Evolutionary conservation across 2,329 filamentous ascomycete genomes (phyloP), one percentile per base, ranked within the genome.

Genomic region (Xylariaceae sp.): DNA sequence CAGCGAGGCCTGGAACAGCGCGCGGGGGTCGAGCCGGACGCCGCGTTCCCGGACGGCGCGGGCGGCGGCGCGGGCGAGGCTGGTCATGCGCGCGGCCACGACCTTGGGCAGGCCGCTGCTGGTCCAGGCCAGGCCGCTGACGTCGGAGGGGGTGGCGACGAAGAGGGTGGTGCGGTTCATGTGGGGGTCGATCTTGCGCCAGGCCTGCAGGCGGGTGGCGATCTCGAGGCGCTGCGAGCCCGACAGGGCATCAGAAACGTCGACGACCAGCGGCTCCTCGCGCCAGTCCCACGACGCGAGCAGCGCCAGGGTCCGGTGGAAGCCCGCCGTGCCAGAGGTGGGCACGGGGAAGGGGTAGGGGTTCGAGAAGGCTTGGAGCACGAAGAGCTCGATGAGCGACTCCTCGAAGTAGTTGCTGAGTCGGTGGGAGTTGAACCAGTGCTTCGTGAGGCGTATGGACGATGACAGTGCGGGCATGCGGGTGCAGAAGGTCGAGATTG

Each of bases 251-350:
- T 70, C 73, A 9, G 77, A 72, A 56, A 95, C 7, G 12, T 23
- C 87, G 17, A 95, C 70, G 21, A 94, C 69, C 19, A 96, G 67
- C 2, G 92, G 83, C 33, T 88, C 80, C 6, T 79, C 69, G 18
- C 84, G 77, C 92, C 92, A 98, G 56, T 96, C 87, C 88, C 92
- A 98, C 26, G 78, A 72, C 1, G 88, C 77, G 11, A 98, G 67
- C 56, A 90, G 83, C 19, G 80, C 65, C 2, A 98, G 65, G 1
- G 85, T 84, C 15, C 89, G 78, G 18, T 94, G 61, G 53, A 98
- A 90, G 4, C 85, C 92, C 0, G 82, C 81, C 47, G 79, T 78
- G 8, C 81, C 69, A 46, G 81, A 90, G 0, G 83, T 82, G 0
- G 93, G 90, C 0, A 73, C 64, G 23, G 73, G 64, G 82, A 86